Evolutionary conservation across 768 basidiomycete genomes (phyloP).

Genomic region (Steccherinum ochraceum): DNA sequence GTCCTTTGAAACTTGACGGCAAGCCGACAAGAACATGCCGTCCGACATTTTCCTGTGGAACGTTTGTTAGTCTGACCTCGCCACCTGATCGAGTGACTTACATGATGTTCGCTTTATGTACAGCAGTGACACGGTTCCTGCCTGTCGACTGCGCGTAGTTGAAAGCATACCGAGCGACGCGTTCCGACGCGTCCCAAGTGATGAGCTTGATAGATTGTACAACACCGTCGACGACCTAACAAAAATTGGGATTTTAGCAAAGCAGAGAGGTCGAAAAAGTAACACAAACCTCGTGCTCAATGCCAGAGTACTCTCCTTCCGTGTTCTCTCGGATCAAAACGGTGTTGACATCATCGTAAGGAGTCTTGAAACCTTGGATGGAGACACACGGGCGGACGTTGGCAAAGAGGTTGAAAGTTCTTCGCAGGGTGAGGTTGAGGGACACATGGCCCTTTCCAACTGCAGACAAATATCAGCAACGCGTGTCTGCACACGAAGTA

Average conservation of each 20-base stretch:
- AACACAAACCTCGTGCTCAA: constrained; percentile 86
- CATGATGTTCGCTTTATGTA: constrained; percentile 99
- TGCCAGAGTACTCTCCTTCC: constrained; percentile 99
- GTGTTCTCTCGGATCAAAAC: constrained; percentile 99
- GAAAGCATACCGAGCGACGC: constrained; percentile 98
- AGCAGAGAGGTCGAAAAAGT: constrained; percentile 2
- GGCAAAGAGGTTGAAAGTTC: constrained; percentile 97
- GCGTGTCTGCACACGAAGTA: not conserved
- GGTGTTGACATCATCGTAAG: constrained; percentile 97
- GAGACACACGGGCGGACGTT: constrained; percentile 97
- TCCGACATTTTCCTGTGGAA: constrained; percentile 94
- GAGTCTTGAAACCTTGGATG: constrained; percentile 95
- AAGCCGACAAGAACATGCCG: constrained; percentile 98
- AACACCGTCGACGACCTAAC: constrained; percentile 93
- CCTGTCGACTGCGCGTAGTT: constrained; percentile 89
- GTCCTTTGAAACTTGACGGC: constrained; percentile 92
- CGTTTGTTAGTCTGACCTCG: not conserved
- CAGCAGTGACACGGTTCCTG: constrained; percentile 90
- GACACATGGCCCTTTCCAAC: constrained; percentile 99
- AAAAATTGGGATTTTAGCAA: no score
- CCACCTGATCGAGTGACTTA: constrained; percentile 29
- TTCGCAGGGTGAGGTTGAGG: constrained; percentile 90
- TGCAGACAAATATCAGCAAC: constrained; percentile 29
- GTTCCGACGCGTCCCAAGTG: constrained; percentile 97
- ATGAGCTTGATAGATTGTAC: constrained; percentile 99